Base-by-base conservation (phyloP, 768 basidiomycete species). In the Pleurotus platypus region DNA sequence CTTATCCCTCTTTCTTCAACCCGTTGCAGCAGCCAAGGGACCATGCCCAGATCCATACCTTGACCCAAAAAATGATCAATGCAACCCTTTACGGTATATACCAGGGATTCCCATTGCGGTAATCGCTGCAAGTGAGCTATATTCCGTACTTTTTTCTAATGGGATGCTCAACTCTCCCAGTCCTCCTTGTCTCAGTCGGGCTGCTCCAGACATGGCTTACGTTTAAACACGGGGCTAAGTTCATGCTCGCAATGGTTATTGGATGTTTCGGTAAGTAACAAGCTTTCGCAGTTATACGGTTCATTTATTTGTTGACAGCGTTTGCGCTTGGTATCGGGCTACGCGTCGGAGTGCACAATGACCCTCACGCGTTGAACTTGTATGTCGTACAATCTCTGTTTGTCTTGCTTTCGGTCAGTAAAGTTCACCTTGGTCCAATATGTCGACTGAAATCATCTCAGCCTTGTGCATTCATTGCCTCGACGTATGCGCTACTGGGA, bases 401-500 rank as follows among this genome's bases (percentile, higher is more conserved):
- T 9, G 38, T 56, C 1, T 22, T 56, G 16, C 43, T 56, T n/a
- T 56, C 55, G n/a, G 55, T 56, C 16, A 56, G 55, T 47, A 5
- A 13, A 22, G 26, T 50, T 3, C 27, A 12, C 18, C 7, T 22
- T 3, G 40, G 2, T 48, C 16, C 24, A 9, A n/a, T 13, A 12
- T 11, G 16, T 18, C 16, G 30, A 30, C 30, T 30, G 30, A 58
- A 20, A 50, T 12, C 8, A 43, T 22, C 24, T 40, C 26, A 81
- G 78, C 84, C 84, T 4, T 86, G 85, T 62, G 83, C 80, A 35
- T 85, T 86, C 67, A 78, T 82, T 48, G 80, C 80, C 2, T 73
- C 78, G 4, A 71, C 78, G 60, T 85, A 86, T 61, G 63, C 82
- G 57, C 68, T 84, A 18, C 73, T 85, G 1, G 81, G 81, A 5